Evolutionary conservation across 441 rosid species (phyloP), one percentile per base, ranked within the genome.

Genomic region (Dalechampia spathulata): DNA sequence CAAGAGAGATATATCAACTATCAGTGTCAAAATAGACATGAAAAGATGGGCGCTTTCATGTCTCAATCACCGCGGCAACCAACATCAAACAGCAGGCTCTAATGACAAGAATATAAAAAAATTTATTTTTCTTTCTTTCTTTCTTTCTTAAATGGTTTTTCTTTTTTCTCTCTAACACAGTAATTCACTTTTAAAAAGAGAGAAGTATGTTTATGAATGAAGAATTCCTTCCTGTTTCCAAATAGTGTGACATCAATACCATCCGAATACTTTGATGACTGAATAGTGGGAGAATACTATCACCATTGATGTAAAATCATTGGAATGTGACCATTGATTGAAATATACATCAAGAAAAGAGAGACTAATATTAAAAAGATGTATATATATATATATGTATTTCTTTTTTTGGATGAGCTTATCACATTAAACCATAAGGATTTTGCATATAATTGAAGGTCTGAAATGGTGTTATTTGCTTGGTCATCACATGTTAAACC

Each of bases 41-140:
- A 85, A 85, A 82, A 75, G 89, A 85, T 85, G 84, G 88, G 87
- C 62, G 87, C 87, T 84, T 78, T 84, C 87, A 74, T 74, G 81
- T 79, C 83, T 64, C 55, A 71, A 61, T 72, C 87, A 79, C 82
- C 79, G 83, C 76, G 82, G 75, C 80, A 72, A 73, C 83, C 72
- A 81, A 80, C 78, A 68, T 51, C 74, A 66, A 68, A 71, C 59
- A 58, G 65, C 57, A 61, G 4, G 57, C 59, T 51, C 65, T 8
- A 70, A 81, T 64, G 71, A 62, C 71, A 71, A 62, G 41, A 16
- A 16, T 6, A 13, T 41, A 43, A 36, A n/a, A n/a, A n/a, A n/a
- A n/a, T n/a, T n/a, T n/a, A n/a, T n/a, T n/a, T n/a, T n/a, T n/a
- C n/a, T n/a, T n/a, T n/a, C n/a, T n/a, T n/a, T n/a, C n/a, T n/a